phyloP scores from a whole-genome alignment of 129 eudicot genomes.

The Flaveria brownii region DNA sequence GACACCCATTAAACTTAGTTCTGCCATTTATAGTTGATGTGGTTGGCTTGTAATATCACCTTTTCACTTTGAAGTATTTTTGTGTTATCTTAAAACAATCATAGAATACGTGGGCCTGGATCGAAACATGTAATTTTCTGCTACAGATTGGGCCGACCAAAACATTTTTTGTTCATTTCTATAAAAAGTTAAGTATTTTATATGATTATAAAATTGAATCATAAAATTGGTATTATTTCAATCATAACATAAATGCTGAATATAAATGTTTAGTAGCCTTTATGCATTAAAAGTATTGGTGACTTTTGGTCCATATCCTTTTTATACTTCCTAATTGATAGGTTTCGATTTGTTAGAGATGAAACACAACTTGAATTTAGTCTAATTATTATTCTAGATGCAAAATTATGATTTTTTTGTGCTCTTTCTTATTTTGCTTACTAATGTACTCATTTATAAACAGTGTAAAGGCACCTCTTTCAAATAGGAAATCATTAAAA shows the following conservation, averaged over 20 bases:
- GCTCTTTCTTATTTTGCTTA: background rate
- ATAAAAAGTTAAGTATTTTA: background rate
- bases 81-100: background rate
- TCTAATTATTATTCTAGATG: background rate
- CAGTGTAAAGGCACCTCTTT: slow-evolving; percentile 57
- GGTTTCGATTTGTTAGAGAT: background rate
- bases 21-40: background rate
- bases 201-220: background rate
- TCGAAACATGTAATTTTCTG: background rate
- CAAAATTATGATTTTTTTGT: background rate
- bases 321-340: background rate
- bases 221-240: background rate
- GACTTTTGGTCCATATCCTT: background rate
- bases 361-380: background rate
- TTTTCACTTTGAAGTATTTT: background rate
- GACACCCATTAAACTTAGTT: background rate
- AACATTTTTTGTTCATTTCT: background rate
- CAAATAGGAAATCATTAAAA: slow-evolving; percentile 49
- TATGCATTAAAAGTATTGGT: background rate
- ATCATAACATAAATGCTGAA: background rate
- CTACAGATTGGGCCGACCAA: background rate
- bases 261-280: background rate
- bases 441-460: slow-evolving; percentile 19
- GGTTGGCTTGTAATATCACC: background rate
- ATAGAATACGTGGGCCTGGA: background rate